Base-by-base conservation (phyloP, 352 stramenopile genomes). In the Phytophthora hybrid region DNA sequence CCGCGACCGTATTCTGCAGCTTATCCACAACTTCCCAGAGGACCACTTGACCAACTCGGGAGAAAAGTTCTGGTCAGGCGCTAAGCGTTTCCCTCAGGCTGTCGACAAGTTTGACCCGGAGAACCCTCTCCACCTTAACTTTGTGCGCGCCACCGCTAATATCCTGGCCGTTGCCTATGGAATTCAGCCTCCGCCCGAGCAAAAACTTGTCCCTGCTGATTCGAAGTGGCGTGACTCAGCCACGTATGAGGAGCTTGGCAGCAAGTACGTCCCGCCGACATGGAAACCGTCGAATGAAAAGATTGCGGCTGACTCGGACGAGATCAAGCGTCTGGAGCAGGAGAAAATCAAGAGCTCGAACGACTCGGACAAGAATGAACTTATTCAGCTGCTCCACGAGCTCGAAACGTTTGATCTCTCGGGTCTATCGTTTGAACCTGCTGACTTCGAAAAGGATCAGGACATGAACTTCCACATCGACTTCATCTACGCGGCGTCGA, bases 401-500 rank as follows among this genome's bases (percentile, higher is more conserved):
- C 83, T 96, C 2, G 83, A 89, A 65, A 64, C 57, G 9, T 58
- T 93, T 68, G 80, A 93, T 16, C 57, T 94, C 9, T 79, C 61
- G 19, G 84, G 82, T 31, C 61, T 93, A 19, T 78, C 78, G 13
- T 94, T 94, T 31, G 89, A 94, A 57, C 85, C 89, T 5, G 89
- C 89, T 10, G 93, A 97, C 63, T 99, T 99, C 83, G 97, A 99
- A 77, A 99, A 99, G 80, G 98, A 99, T 79, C 94, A 99, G 73
- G 86, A 97, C 67, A 80, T 99, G 71, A 97, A 96, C 73, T 96
- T 96, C 72, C 89, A 98, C 80, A 99, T 99, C 77, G 83, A 96
- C 66, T 99, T 99, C 79, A 97, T 99, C 21, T 98, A 99, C 60
- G 97, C 97, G 23, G 89, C 98, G 39, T 98, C 97, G 14, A 99